These are phyloP conservation scores for Ustilago vetiveriae DNA, from an alignment of 1,284 basidiomycete species.

Conservation along the genomic window DNA sequence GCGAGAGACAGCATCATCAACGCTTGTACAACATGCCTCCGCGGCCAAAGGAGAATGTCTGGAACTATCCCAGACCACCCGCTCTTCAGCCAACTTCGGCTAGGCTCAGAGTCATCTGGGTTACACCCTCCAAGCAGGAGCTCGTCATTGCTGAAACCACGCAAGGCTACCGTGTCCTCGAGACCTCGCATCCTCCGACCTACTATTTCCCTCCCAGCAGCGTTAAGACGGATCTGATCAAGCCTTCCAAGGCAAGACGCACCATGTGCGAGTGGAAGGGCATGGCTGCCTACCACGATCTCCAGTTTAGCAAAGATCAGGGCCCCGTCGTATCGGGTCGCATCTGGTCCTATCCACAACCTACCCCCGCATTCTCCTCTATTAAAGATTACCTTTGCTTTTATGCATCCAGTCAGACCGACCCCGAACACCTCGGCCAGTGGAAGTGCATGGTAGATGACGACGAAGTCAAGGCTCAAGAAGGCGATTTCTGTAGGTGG, in stretches of 20 bases:
- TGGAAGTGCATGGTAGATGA: constrained; percentile 62
- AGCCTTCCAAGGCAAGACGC: constrained; percentile 48
- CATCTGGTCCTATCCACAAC: constrained; percentile 63
- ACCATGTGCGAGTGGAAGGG: constrained; percentile 67
- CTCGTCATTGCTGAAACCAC: constrained; percentile 59
- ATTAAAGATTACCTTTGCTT: constrained; percentile 64
- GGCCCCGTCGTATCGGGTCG: constrained; percentile 42
- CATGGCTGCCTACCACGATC: constrained; percentile 58
- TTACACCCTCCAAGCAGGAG: constrained; percentile 50
- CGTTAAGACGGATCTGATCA: constrained; percentile 47
- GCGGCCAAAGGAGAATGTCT: constrained; percentile 54
- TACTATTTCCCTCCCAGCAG: constrained; percentile 59
- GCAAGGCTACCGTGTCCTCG: constrained; percentile 60
- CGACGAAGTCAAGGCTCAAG: constrained; percentile 58
- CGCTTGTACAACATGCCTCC: constrained; percentile 29
- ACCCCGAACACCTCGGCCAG: constrained; percentile 43
- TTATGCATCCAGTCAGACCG: constrained; percentile 57
- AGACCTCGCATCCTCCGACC: constrained; percentile 63
- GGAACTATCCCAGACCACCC: constrained; percentile 64
- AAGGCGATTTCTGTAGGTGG: constrained; percentile 63
- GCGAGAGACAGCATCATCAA: not conserved
- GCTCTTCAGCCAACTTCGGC: constrained; percentile 53
- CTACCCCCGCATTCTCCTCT: constrained; percentile 44
- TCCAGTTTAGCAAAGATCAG: constrained; percentile 44
- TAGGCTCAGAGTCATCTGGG: constrained; percentile 59